Evolutionary conservation across 805 yeast species (phyloP).

Genomic region (Candida verbasci): DNA sequence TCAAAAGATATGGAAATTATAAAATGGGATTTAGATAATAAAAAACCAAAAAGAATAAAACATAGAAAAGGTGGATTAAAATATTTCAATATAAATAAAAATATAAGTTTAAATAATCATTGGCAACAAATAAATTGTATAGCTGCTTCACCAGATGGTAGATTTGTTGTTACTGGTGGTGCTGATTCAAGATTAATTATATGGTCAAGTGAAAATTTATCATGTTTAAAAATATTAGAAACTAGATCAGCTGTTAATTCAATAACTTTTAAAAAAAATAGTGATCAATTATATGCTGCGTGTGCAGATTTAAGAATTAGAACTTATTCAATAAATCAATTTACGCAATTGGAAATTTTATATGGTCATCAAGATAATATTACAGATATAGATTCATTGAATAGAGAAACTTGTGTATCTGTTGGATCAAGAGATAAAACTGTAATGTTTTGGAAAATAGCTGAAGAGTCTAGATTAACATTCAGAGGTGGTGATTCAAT

Average conservation of each 20-base stretch:
- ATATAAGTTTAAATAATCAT: conserved; percentile 66
- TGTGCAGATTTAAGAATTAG: conserved; percentile 90
- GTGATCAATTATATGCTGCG: conserved; percentile 86
- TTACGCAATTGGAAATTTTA: conserved; percentile 82
- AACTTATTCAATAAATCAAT: conserved; percentile 79
- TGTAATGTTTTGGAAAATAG: conserved; percentile 93
- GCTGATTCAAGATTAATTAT: conserved; percentile 73
- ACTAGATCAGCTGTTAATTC: conserved; percentile 73
- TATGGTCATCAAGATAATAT: conserved; percentile 96
- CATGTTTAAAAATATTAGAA: conserved; percentile 73
- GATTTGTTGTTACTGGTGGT: conserved; percentile 88
- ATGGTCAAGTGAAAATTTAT: conserved; percentile 78
- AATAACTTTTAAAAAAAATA: conserved; percentile 69
- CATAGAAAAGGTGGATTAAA: conserved; percentile 60
- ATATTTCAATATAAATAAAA: conserved; percentile 37
- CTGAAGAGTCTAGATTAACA: conserved; percentile 91
- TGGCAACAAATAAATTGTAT: conserved; percentile 69
- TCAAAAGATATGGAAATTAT: conserved; percentile 78
- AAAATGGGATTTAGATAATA: conserved; percentile 66
- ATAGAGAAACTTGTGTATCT: conserved; percentile 88
- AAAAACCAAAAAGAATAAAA: conserved; percentile 62
- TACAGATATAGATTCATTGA: conserved; percentile 73
- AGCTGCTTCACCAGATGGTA: conserved; percentile 85
- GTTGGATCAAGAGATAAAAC: conserved; percentile 95
- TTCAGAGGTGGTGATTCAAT: conserved; percentile 82